phyloP scores from a whole-genome alignment of 768 basidiomycete genomes.

The Lactifluus rugatus region DNA sequence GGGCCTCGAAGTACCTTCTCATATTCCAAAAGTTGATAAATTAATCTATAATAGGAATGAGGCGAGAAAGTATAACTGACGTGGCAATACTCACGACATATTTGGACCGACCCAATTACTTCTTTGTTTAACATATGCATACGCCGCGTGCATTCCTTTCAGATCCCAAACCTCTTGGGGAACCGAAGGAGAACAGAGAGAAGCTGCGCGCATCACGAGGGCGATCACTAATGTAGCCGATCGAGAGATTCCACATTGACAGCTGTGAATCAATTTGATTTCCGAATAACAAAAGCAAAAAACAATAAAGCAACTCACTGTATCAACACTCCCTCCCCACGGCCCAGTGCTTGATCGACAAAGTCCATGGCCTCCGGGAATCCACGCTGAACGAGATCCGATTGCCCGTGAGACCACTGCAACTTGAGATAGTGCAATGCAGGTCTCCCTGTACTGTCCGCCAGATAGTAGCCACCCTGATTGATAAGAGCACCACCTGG shows the following conservation, averaged over 20 bases:
- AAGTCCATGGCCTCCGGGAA: conserved; percentile 77
- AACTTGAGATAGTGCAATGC: conserved; percentile 83
- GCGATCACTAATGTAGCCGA: conserved; percentile 87
- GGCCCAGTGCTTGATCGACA: conserved; percentile 63
- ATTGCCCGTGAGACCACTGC: conserved; percentile 90
- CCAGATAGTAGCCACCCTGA: conserved; percentile 51
- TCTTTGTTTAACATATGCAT: conserved; percentile 82
- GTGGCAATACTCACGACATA: conserved; percentile 66
- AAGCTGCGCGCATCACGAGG: conserved; percentile 88
- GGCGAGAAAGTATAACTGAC: background rate
- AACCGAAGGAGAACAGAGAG: conserved; percentile 51
- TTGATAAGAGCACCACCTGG: conserved; percentile 41
- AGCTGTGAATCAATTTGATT: conserved; percentile 36
- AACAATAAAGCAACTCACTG: conserved; percentile 48
- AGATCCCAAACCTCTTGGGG: conserved; percentile 69
- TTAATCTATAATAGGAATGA: conserved; percentile 47
- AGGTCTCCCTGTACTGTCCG: conserved; percentile 65
- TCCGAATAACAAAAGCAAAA: no score
- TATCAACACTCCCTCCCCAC: conserved; percentile 72
- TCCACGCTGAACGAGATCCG: conserved; percentile 70
- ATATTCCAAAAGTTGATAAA: conserved; percentile 90
- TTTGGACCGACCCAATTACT: conserved; percentile 85
- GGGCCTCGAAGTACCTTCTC: conserved; percentile 57
- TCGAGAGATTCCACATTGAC: conserved; percentile 89
- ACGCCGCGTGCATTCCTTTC: conserved; percentile 84